Percentiles rank a stretch among this genome's conserved stretches.
Evolutionary conservation across 1,284 basidiomycete genomes (phyloP).

Genomic region (Heterobasidion annosum): DNA sequence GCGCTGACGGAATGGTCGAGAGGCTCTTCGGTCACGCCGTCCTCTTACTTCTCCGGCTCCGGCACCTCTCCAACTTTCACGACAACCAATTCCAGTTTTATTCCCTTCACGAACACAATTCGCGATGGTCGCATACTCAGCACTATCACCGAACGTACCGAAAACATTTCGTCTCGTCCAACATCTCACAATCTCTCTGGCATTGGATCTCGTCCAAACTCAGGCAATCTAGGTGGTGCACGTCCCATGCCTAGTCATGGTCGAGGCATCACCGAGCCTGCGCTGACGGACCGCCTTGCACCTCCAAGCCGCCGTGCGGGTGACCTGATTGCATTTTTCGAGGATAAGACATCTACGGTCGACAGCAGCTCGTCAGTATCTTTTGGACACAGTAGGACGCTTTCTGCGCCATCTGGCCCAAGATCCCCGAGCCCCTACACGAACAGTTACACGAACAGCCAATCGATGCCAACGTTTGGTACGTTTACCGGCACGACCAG

Average conservation of each 20-base stretch:
- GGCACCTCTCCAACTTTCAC: conserved; percentile 12
- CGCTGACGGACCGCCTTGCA: conserved; percentile 20
- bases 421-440: conserved; percentile 44
- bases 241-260: conserved; percentile 15
- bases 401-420: conserved; percentile 44
- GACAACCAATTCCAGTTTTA: conserved; percentile 12
- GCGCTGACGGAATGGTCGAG: conserved; percentile 50
- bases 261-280: conserved; percentile 22
- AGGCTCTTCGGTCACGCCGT: conserved; percentile 15
- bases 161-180: conserved; percentile 24
- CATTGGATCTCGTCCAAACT: conserved; percentile 10
- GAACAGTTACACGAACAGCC: conserved; percentile 19
- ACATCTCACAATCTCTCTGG: conserved; percentile 12
- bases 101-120: conserved; percentile 15
- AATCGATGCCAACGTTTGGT: conserved; percentile 30
- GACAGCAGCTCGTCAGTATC: conserved; percentile 16
- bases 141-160: conserved; percentile 31
- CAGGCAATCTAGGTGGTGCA: conserved; percentile 17
- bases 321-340: conserved; percentile 68
- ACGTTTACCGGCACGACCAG: conserved; percentile 15
- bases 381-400: conserved; percentile 35
- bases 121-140: conserved; percentile 19
- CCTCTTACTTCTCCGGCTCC: conserved; percentile 12
- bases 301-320: conserved; percentile 53
- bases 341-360: conserved; percentile 35